Evolutionary conservation across 139 green algal species (phyloP), one percentile per base, ranked within the genome.

Genomic region (Trebouxia sp.): DNA sequence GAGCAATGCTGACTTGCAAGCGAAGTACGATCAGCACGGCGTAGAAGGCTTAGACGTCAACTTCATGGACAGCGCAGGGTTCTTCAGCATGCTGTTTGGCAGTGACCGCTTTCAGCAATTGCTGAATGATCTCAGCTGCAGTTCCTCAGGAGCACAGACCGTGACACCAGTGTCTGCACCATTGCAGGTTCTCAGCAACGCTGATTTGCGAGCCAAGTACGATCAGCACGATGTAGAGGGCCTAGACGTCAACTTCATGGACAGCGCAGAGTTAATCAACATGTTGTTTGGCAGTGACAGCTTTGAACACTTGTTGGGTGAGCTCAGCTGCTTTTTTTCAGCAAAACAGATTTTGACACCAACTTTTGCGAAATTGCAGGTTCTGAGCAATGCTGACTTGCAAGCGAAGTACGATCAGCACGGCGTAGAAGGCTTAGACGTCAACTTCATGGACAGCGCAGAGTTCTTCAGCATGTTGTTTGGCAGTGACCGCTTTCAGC

Each of bases 401-500:
- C 86, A 94, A 0, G 76, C 83, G 26, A 85, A 85, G 53, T 98
- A 97, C 35, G 93, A 97, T 79, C 70, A 82, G n/a, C 84, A 93
- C 55, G 94, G 94, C 20, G 75, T 78, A 15, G 88, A 94, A 42
- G 91, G 80, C 2, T 82, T 98, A 65, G 94, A 95, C 58, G 86
- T 92, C 24, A 92, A 95, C 77, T 96, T 97, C 83, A 91, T 97
- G 84, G 93, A 97, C 39, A 78, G 83, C 12, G 84, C 85, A 17
- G 86, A 89, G 35, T 94, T 97, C 82, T 97, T 97, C 84, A 87
- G 82, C 55, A 93, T 93, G 85, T 89, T 97, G 26, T 97, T 97
- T 87, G 94, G 94, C 74, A 91, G 80, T 70, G 93, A 97, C 66
- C n/a, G n/a, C n/a, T n/a, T n/a, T n/a, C n/a, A n/a, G n/a, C n/a